phyloP scores from a whole-genome alignment of 176 grass and related monocot species.

The Elaeis guineensis region DNA sequence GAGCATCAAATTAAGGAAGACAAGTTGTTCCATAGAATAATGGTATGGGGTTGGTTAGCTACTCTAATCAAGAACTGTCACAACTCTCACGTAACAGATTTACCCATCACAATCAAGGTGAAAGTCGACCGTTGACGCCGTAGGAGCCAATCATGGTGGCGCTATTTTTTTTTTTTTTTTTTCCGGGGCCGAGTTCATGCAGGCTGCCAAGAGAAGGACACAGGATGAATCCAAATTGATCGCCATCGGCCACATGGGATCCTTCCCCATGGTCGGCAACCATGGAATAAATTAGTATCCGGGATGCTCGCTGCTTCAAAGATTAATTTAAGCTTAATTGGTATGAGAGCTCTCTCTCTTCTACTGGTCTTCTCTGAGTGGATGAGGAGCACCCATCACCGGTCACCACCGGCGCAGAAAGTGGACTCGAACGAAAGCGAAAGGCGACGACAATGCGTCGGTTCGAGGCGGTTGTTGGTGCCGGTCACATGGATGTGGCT shows the following conservation, averaged over 20 bases:
- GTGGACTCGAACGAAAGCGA: neutral
- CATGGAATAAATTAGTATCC: neutral
- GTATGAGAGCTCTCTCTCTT: neutral
- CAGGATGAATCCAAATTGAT: neutral
- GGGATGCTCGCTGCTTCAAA: neutral
- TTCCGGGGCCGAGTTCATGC: neutral
- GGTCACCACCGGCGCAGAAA: neutral
- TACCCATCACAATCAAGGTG: too few species aligned
- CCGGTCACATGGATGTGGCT: neutral
- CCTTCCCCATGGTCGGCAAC: neutral
- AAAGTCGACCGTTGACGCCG: neutral
- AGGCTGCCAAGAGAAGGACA: neutral
- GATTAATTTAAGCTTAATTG: neutral
- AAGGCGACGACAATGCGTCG: neutral
- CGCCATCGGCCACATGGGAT: neutral
- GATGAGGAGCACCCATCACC: neutral
- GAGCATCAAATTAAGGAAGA: too few species aligned
- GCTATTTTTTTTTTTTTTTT: neutral
- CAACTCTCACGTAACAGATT: neutral
- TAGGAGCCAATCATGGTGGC: neutral
- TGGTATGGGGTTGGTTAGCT: neutral
- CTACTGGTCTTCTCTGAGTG: neutral
- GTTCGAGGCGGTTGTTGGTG: slow-evolving; percentile 3
- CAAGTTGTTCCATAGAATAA: neutral
- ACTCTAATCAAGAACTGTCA: neutral